Base-by-base conservation (phyloP, 805 yeast species). In the Sugiyamaella boreocaroliniensis region DNA sequence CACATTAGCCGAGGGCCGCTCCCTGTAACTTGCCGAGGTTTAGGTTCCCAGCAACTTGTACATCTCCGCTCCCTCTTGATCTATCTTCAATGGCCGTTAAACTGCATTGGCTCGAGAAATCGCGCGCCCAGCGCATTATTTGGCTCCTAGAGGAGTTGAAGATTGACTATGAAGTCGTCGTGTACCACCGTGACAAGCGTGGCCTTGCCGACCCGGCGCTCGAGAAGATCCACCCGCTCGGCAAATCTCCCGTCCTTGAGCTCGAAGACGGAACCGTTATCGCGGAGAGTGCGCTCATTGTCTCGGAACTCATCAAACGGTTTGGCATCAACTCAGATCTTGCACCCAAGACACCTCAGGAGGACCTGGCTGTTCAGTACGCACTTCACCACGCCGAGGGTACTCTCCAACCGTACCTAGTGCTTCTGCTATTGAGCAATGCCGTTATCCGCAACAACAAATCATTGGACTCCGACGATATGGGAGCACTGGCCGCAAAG, bases 101-200 rank as follows among this genome's bases (percentile, higher is more conserved):
- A n/a, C 48, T 45, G 2, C 48, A 45, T n/a, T 20, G 29, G 10
- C 34, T 45, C 32, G 48, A 29, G 41, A 45, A 18, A 16, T 82
- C 88, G 3, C 72, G 90, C 61, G 68, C 87, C 0, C 80, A 76
- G 50, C 72, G 89, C 51, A 72, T 83, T 9, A 61, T 79, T 29
- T 85, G 88, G 86, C 67, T 81, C 46, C 68, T 85, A n/a, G 87
- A 83, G 55, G 77, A 81, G 48, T 68, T 85, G 12, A 72, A 71
- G 11, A 61, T 83, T 6, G 78, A 77, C 22, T 85, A 81, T 61
- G 78, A 76, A 12, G 66, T 82, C 16, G 76, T 79, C 56, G 62
- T 76, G 2, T 82, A 79, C 64, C 66, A 75, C 52, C 73, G 89
- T 48, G 71, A 77, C 55, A 67, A 69, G 8, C 70, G 73, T 16